Evolutionary conservation across 2,329 filamentous ascomycete genomes (phyloP).

Genomic region (Exophiala sideris): DNA sequence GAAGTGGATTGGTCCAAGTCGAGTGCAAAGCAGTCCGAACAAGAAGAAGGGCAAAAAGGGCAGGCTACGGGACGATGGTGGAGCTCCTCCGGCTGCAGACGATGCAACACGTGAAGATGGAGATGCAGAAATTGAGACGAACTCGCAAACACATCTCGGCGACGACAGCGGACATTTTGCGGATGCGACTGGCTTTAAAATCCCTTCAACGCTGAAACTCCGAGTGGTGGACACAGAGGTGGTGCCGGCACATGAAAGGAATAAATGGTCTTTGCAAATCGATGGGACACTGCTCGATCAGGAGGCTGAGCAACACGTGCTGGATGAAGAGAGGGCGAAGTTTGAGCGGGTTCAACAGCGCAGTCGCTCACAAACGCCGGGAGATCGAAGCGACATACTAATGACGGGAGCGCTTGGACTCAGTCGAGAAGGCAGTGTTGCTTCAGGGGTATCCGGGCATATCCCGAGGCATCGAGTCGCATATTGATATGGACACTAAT

Average conservation of each 20-base stretch:
- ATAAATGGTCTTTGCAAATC: slow-evolving; percentile 77
- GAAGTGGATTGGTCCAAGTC: slow-evolving; percentile 69
- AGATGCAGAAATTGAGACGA: not conserved
- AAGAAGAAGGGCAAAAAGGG: slow-evolving; percentile 32
- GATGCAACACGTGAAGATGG: slow-evolving; percentile 36
- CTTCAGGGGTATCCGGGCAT: slow-evolving; percentile 17
- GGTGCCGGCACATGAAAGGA: slow-evolving; percentile 65
- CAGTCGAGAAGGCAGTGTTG: slow-evolving; percentile 23
- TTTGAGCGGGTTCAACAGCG: slow-evolving; percentile 36
- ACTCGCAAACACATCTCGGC: slow-evolving; percentile 27
- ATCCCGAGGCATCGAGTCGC: slow-evolving; percentile 12
- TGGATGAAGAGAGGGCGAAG: slow-evolving; percentile 50
- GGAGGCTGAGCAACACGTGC: slow-evolving; percentile 61
- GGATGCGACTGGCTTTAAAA: slow-evolving; percentile 64
- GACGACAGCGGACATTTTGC: slow-evolving; percentile 70
- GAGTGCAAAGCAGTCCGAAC: slow-evolving; percentile 28
- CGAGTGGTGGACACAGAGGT: slow-evolving; percentile 78
- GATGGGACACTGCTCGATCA: slow-evolving; percentile 79
- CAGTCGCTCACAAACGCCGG: slow-evolving; percentile 31
- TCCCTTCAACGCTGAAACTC: slow-evolving; percentile 71
- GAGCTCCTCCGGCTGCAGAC: slow-evolving; percentile 46
- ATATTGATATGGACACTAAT: slow-evolving; percentile 7
- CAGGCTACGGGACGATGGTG: slow-evolving; percentile 31
- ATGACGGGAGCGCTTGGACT: slow-evolving; percentile 25
- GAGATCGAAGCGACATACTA: slow-evolving; percentile 2